Percentiles rank a stretch among this genome's conserved stretches.
phyloP scores from a whole-genome alignment of 2,329 filamentous ascomycete genomes.

The Phoma sp. region DNA sequence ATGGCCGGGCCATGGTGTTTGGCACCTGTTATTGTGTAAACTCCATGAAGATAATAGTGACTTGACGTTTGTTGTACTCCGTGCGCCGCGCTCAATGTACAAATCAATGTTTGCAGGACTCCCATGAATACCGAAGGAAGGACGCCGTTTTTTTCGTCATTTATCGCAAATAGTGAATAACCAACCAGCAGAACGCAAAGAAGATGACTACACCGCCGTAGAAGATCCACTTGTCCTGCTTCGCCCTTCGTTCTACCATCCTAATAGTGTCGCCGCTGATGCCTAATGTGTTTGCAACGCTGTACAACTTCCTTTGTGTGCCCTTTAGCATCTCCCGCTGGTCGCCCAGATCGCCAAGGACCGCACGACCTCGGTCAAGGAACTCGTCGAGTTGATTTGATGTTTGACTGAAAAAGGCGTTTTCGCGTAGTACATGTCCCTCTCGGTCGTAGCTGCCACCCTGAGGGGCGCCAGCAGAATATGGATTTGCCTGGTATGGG shows the following conservation, averaged over 20 bases:
- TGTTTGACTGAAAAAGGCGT: conserved; percentile 82
- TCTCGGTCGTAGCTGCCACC: conserved; percentile 71
- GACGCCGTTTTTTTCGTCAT: background rate
- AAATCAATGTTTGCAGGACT: background rate
- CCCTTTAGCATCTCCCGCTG: conserved; percentile 95
- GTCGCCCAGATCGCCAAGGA: conserved; percentile 84
- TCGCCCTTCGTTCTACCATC: conserved; percentile 90
- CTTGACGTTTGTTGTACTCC: background rate
- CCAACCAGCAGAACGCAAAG: conserved; percentile 89
- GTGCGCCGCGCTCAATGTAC: background rate
- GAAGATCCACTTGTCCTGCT: conserved; percentile 98
- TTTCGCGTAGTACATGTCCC: conserved; percentile 83
- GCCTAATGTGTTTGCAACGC: conserved; percentile 89
- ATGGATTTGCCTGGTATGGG: conserved; percentile 50
- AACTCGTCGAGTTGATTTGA: conserved; percentile 92
- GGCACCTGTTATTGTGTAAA: too few species aligned
- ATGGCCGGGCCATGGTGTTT: too few species aligned
- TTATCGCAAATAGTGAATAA: conserved; percentile 77
- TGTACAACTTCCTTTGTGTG: conserved; percentile 89
- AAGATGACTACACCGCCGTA: conserved; percentile 85
- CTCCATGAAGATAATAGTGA: too few species aligned
- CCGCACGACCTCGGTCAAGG: conserved; percentile 85
- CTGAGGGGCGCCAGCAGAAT: conserved; percentile 41
- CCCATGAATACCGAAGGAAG: background rate
- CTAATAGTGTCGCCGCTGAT: conserved; percentile 95